Evolutionary conservation across 352 stramenopile genomes (phyloP).

Genomic region (Globisporangium lucens): DNA sequence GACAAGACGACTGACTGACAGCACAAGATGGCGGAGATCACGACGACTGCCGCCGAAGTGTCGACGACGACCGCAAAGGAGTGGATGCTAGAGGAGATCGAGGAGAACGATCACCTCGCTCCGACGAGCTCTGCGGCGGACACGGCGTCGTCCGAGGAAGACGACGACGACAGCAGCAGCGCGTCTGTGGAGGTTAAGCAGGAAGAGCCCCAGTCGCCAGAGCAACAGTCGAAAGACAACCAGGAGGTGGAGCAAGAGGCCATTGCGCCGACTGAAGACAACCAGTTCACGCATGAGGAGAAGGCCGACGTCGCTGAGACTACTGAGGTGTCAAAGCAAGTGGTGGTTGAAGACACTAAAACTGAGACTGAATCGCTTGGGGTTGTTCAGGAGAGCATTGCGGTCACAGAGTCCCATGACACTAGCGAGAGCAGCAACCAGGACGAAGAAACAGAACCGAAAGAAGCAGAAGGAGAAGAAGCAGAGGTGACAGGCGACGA

Average conservation of each 20-base stretch:
- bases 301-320: neutral
- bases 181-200: neutral
- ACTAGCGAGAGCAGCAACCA: neutral
- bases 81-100: neutral
- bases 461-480: neutral
- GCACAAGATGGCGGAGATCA: neutral
- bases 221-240: neutral
- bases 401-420: neutral
- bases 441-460: neutral
- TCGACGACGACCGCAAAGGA: neutral
- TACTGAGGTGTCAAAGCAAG: neutral
- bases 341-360: neutral
- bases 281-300: conserved; percentile 5
- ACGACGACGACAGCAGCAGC: conserved; percentile 10
- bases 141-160: conserved; percentile 11
- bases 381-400: neutral
- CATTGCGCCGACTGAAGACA: neutral
- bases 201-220: neutral
- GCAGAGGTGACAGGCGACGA: neutral
- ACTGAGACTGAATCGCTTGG: neutral
- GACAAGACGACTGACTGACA: neutral
- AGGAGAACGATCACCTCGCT: neutral
- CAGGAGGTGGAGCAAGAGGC: neutral
- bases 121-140: neutral
- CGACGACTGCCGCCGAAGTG: neutral